Evolutionary conservation across 345 rosid genomes (phyloP), one percentile per base, ranked within the genome.

Genomic region (Geranium brycei): DNA sequence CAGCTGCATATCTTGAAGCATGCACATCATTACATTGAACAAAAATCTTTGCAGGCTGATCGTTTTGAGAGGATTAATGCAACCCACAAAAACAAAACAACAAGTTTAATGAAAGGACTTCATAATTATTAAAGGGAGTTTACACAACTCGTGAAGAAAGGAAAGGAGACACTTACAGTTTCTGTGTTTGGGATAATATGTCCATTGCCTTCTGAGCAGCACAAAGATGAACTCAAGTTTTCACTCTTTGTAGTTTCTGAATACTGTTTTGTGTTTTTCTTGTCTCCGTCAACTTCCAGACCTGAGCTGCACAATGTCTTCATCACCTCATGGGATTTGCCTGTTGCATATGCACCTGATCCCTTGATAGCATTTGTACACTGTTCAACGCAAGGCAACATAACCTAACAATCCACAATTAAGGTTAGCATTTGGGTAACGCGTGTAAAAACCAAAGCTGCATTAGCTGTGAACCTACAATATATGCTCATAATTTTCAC

Each of bases 21-120:
- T 66, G 68, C 17, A 61, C 62, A 58, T 61, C 58, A 17, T 31
- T 51, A 57, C 23, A 65, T 58, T 58, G 64, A 19, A 65, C 19
- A 35, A 70, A 15, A 75, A 67, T 56, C 62, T 56, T 69, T 47
- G 71, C 58, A 67, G 64, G 73, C 79, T 78, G 78, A 68, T 47
- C 30, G 68, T 65, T 35, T 17, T 38, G 18, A 32, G 69, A 80
- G 31, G 64, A 69, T 61, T 17, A n/a, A 35, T 10, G 60, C 30
- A 17, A 19, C 16, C 15, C 18, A n/a, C 17, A 19, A 17, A 58
- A 58, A 58, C 61, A 58, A 30, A 30, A 47, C 14, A 23, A 58
- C 7, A 30, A 51, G 60, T 16, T 17, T 53, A 31, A 35, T 28
- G 16, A 64, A 19, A 4, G 67, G 19, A 2, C 16, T 23, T 53